Conservation (phyloP, 306 rosid genomes). For the Prunus davidiana region DNA sequence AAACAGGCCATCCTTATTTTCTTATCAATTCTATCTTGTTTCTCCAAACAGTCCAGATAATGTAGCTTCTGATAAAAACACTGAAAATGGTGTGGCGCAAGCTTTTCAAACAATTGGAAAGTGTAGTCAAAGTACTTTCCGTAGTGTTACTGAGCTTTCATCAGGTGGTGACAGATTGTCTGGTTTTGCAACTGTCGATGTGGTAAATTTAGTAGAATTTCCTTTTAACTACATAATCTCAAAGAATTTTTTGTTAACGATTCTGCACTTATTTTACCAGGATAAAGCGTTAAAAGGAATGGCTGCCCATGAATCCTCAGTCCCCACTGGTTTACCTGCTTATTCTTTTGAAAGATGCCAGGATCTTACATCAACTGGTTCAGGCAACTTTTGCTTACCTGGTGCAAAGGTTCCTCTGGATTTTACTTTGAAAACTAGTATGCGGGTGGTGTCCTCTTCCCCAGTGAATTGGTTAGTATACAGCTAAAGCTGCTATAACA, state of each 20-base stretch:
- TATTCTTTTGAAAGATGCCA: slow-evolving; percentile 38
- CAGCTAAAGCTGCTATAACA: neutral
- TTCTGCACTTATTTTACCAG: slow-evolving; percentile 33
- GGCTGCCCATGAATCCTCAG: slow-evolving; percentile 38
- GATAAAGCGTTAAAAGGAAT: slow-evolving; percentile 87
- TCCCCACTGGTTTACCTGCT: slow-evolving; percentile 35
- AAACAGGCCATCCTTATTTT: neutral
- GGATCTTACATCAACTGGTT: slow-evolving; percentile 34
- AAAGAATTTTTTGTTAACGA: slow-evolving; percentile 6
- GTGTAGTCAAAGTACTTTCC: slow-evolving; percentile 62
- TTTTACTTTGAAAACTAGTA: slow-evolving; percentile 78
- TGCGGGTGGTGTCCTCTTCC: slow-evolving; percentile 64
- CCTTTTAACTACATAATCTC: neutral
- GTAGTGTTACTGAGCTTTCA: slow-evolving; percentile 77
- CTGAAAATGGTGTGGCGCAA: slow-evolving; percentile 27
- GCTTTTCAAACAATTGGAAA: slow-evolving; percentile 47
- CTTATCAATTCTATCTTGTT: slow-evolving; percentile 22
- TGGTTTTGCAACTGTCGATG: slow-evolving; percentile 58
- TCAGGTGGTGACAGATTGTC: slow-evolving; percentile 48
- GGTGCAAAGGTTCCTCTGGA: slow-evolving; percentile 83
- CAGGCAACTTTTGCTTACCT: slow-evolving; percentile 45
- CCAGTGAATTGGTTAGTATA: slow-evolving; percentile 56
- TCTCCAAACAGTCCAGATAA: slow-evolving; percentile 44
- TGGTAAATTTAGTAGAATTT: slow-evolving; percentile 48
- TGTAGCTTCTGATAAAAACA: slow-evolving; percentile 34